Evolutionary conservation across 139 green algal species (phyloP).

Genomic region (Closterium sp.): DNA sequence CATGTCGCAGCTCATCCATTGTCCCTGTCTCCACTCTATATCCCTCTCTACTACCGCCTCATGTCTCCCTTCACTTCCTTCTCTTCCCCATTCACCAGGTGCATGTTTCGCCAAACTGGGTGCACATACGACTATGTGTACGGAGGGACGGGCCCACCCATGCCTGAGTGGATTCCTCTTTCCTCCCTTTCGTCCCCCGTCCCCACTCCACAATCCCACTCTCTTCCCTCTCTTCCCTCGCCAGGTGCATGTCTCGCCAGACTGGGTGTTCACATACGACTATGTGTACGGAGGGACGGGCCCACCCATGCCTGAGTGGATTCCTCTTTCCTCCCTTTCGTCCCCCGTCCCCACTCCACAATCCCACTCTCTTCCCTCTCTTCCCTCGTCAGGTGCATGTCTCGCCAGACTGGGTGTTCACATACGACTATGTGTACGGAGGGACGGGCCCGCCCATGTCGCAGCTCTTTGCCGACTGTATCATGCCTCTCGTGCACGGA

Average conservation of each 20-base stretch:
- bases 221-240: not conserved
- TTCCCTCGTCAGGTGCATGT: slow-evolving; percentile 15
- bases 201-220: too few species aligned
- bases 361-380: not conserved
- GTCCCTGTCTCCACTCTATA: too few species aligned
- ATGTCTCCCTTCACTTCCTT: too few species aligned
- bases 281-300: slow-evolving; percentile 46
- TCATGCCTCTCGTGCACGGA: slow-evolving; percentile 52
- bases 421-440: slow-evolving; percentile 49
- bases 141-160: slow-evolving; percentile 17
- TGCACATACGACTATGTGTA: slow-evolving; percentile 56
- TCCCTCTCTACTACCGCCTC: too few species aligned
- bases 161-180: too few species aligned
- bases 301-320: too few species aligned
- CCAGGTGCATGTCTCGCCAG: slow-evolving; percentile 42
- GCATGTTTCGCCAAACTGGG: slow-evolving; percentile 38
- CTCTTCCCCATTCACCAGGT: too few species aligned
- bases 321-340: too few species aligned
- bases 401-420: slow-evolving; percentile 50
- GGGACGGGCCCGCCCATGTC: not conserved
- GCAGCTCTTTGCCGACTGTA: slow-evolving; percentile 50
- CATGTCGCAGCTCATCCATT: too few species aligned
- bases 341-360: too few species aligned
- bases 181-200: too few species aligned
- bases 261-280: slow-evolving; percentile 54